Base-by-base conservation (phyloP, 257 asterid genomes). In the Pogostemon cablin region DNA sequence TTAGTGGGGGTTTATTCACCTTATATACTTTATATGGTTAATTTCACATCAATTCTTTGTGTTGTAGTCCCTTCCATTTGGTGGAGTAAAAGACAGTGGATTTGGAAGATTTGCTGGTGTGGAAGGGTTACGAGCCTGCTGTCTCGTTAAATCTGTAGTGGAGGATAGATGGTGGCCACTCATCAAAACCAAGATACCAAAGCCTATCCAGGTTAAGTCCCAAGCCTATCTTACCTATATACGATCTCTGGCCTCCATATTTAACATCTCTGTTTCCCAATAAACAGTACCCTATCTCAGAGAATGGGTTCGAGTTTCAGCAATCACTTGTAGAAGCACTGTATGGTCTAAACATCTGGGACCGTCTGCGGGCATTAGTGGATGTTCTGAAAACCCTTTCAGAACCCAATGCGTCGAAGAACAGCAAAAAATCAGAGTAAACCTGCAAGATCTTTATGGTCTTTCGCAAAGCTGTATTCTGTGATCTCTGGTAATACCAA, bases 81-180 rank as follows among this genome's bases (percentile, higher is more conserved):
- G 99, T 37, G 99, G 99, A 34, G 95, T 88, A 38, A 95, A 87
- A 79, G 98, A 95, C 39, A 95, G 99, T 77, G 99, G 98, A 20
- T 95, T 95, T 68, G 99, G 98, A 80, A 89, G 99, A 81, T 91
- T 95, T 77, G 98, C 93, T 65, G 99, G 99, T 58, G 53, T 89
- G 41, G 99, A 95, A 86, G 99, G 99, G 17, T 75, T 95, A 66
- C 84, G 99, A 52, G 98, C 98, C 74, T 95, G 99, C 87, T 91
- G 99, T 75, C 95, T 95, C 4, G 92, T 91, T 20, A 95, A 95
- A 78, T 83, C 99, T 0, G 95, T 95, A 3, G 98, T 82, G 50
- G 99, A 95, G 87, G 99, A 95, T 76, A 78, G 97, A 73, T 95
- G 88, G 87, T 93, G 98, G 98, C 99, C 99, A 2, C 81, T 95